Evolutionary conservation across 768 basidiomycete genomes (phyloP), one percentile per base, ranked within the genome.

Genomic region (Lentinula edodes): DNA sequence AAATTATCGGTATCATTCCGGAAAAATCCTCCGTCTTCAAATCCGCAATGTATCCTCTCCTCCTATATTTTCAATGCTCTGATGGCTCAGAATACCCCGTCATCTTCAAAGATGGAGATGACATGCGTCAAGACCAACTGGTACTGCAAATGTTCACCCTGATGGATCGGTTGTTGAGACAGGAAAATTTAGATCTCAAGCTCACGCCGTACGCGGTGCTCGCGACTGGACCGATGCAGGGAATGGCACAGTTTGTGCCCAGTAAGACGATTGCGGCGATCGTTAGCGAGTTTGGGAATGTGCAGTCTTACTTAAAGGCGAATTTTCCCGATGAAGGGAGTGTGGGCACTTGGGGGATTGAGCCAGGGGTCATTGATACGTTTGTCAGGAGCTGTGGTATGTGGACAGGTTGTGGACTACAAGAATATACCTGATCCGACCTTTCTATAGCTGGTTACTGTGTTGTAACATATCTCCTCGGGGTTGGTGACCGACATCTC

Each of bases 61-160:
- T 96, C 18, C 79, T 99, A 16, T 93, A 90, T 72, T 96, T 98
- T 73, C 88, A 92, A 66, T 90, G 91, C 66, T 78, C 86, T 9
- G 90, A 93, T 61, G 88, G 91, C 9, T 82, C 86, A 15, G 91
- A 95, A 70, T 98, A 90, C 72, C 91, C 95, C 0, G 84, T 98
- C 56, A 98, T 99, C 63, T 98, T 98, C 82, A 99, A 98, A 74
- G 95, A 98, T 66, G 97, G 97, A 13, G 97, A 98, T 70, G 97
- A 99, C 70, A 89, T 98, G 82, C 88, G 97, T 20, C 97, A 99
- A 73, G 97, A 99, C 71, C 97, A 99, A 72, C 85, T 99, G 41
- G 95, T 98, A 32, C 90, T 98, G 54, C 97, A 99, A 73, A 80
- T 98, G n/a, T 95, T 99, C 73, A 97, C 95, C 15, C 84, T 99